Evolutionary conservation across 2,329 filamentous ascomycete genomes (phyloP), one percentile per base, ranked within the genome.

Genomic region (Monosporascus sp.): DNA sequence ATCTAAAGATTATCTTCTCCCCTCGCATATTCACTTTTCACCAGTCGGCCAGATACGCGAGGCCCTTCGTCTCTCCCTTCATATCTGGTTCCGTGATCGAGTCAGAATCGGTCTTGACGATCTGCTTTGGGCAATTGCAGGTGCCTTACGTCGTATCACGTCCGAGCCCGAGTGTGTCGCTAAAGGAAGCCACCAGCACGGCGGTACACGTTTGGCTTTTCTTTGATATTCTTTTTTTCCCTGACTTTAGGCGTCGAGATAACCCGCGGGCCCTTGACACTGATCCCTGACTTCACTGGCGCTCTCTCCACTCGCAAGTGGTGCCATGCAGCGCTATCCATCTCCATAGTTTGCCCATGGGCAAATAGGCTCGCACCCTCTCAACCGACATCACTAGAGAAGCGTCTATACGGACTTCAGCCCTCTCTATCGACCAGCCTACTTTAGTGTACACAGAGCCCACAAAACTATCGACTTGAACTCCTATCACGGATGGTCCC

Each of bases 101-200:
- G 54, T 52, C 45, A 51, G 48, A 53, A 54, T 59, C 49, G 49
- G 51, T 59, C 59, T 56, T 52, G 54, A 48, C 55, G 57, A 59
- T 62, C 62, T 62, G 49, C 58, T 59, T 61, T 53, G 55, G 59
- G 56, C 55, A 49, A 60, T 63, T 66, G 64, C 61, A 64, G 60
- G 53, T 60, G 60, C 62, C 58, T 57, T 59, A 53, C 59, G 57
- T 56, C 60, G 58, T 62, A 63, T 63, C 19, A 43, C 14, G 11
- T 43, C n/a, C 20, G 40, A 20, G 40, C 24, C 40, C 31, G 9
- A 14, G 40, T 24, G 40, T 20, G 14, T 24, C 40, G 40, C 22
- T 43, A 43, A 43, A 24, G 3, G 40, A 43, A 43, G 40, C 19
- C 22, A 43, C 8, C 40, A 24, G 7, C 38, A 20, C n/a, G 3